Percentiles rank a stretch among this genome's conserved stretches.
phyloP scores from a whole-genome alignment of 163 green algal species.

The Coccomyxa subellipsoidea region DNA sequence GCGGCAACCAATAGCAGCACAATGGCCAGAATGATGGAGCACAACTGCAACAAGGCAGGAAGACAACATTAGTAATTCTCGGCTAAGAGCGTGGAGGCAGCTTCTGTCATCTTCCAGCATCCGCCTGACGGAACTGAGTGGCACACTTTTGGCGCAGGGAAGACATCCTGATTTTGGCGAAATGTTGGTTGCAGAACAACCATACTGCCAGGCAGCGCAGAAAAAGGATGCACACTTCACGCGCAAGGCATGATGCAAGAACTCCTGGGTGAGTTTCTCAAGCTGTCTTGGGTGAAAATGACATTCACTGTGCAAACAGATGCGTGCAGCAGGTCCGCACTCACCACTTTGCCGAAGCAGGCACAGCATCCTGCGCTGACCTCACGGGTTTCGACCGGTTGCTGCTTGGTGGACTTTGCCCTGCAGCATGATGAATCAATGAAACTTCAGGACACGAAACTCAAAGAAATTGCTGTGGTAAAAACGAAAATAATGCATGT shows the following conservation, averaged over 20 bases:
- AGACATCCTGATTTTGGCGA: no score
- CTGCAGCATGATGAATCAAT: neutral
- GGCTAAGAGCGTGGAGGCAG: neutral
- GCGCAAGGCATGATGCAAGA: no score
- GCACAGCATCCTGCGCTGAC: neutral
- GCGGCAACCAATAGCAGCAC: neutral
- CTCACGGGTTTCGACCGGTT: neutral
- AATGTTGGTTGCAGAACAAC: neutral
- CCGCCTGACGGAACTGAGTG: neutral
- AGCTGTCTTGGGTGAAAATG: no score
- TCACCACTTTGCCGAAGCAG: constrained; percentile 5
- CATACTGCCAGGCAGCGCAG: neutral
- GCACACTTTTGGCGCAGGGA: neutral
- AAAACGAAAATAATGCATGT: no score
- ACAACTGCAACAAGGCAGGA: neutral
- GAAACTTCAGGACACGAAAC: neutral
- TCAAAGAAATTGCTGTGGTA: no score
- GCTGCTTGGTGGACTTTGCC: neutral
- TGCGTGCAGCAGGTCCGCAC: neutral
- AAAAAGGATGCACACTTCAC: no score
- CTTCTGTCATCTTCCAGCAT: neutral
- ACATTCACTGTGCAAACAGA: no score
- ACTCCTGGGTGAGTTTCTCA: no score
- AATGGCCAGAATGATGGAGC: constrained; percentile 4
- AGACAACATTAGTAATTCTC: neutral